phyloP scores from a whole-genome alignment of 345 rosid species.

The Hibiscus mutabilis region DNA sequence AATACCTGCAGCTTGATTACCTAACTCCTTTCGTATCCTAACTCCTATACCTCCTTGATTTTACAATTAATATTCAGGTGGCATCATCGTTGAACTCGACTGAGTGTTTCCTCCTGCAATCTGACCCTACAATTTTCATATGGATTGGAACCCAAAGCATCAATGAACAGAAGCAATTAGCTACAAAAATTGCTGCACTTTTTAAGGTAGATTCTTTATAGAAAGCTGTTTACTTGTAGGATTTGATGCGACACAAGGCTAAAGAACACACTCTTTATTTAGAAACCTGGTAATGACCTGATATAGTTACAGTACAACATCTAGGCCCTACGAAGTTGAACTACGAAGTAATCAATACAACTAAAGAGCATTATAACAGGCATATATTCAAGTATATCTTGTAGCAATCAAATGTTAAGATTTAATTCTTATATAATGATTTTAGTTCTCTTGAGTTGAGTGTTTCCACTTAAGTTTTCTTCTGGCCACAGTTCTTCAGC shows the following conservation, averaged over 20 bases:
- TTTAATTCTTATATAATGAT: no score
- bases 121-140: background rate
- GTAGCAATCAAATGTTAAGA: no score
- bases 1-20: no score
- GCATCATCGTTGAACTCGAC: background rate
- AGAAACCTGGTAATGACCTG: background rate
- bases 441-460: no score
- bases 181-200: background rate
- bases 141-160: background rate
- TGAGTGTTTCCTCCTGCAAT: background rate
- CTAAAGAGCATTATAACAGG: no score
- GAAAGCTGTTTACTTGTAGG: background rate
- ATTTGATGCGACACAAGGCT: background rate
- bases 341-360: no score
- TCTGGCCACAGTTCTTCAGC: background rate
- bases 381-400: no score
- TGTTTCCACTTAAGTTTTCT: background rate
- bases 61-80: background rate
- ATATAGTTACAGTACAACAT: background rate
- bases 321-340: background rate
- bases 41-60: no score
- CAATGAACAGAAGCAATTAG: background rate
- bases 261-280: background rate
- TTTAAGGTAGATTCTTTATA: background rate
- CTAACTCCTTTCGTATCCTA: no score